Evolutionary conservation across 2,329 filamentous ascomycete genomes (phyloP).

Genomic region (Tricladium varicosporioides): DNA sequence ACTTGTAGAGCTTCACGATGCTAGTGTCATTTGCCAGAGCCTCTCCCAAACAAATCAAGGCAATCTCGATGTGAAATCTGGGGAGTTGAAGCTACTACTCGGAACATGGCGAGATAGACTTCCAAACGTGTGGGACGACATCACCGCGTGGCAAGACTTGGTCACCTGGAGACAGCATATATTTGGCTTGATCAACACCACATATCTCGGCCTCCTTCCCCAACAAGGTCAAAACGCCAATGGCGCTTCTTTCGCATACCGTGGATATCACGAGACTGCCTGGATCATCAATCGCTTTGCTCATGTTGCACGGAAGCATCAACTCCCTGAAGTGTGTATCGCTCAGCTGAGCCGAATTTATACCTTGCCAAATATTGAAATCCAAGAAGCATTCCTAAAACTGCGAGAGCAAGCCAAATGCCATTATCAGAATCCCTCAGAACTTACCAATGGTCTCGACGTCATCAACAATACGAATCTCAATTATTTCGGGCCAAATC

Average conservation of each 20-base stretch:
- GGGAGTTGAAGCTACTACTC: slow-evolving; percentile 89
- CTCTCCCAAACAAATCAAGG: slow-evolving; percentile 77
- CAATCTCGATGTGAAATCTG: slow-evolving; percentile 91
- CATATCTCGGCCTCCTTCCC: slow-evolving; percentile 83
- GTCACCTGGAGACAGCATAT: slow-evolving; percentile 99
- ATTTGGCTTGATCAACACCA: slow-evolving; percentile 93
- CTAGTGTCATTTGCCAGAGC: slow-evolving; percentile 92
- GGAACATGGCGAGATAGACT: slow-evolving; percentile 94
- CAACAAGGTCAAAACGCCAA: slow-evolving; percentile 77
- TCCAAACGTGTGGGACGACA: slow-evolving; percentile 98
- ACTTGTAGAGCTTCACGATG: slow-evolving; percentile 94
- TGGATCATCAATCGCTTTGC: slow-evolving; percentile 99
- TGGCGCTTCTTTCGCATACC: slow-evolving; percentile 91
- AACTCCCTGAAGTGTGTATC: slow-evolving; percentile 94
- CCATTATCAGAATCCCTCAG: slow-evolving; percentile 92
- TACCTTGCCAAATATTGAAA: slow-evolving; percentile 97
- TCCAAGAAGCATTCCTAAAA: slow-evolving; percentile 98
- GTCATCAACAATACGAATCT: slow-evolving; percentile 99
- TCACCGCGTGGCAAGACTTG: slow-evolving; percentile 97
- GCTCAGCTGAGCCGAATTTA: slow-evolving; percentile 97
- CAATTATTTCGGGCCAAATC: slow-evolving; percentile 92
- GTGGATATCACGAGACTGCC: slow-evolving; percentile 96
- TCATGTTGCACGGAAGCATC: slow-evolving; percentile 95
- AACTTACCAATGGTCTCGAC: slow-evolving; percentile 88
- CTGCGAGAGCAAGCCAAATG: slow-evolving; percentile 98